A percentile compares a stretch with the other conserved stretches of the same genome.
These are phyloP conservation scores for Candida glaebosa DNA, from an alignment of 805 yeast genomes.

Conservation along the genomic window DNA sequence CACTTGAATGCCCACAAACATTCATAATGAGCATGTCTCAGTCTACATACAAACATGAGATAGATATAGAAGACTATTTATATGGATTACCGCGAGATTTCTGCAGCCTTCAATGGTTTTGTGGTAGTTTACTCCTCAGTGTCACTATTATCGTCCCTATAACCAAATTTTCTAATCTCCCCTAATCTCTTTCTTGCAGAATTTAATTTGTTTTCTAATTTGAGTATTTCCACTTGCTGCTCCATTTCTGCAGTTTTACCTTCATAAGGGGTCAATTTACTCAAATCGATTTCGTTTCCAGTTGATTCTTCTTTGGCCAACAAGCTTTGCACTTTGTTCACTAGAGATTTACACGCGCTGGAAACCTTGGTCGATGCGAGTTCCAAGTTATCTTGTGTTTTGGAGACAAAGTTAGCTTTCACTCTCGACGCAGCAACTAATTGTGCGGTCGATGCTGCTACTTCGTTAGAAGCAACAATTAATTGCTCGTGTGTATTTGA, in stretches of 20 bases:
- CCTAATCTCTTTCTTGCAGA: conserved; percentile 79
- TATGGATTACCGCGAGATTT: no score
- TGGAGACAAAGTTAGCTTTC: conserved; percentile 72
- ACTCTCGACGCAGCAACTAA: conserved; percentile 89
- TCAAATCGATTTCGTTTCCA: conserved; percentile 54
- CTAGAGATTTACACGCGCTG: conserved; percentile 71
- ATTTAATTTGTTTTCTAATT: conserved; percentile 68
- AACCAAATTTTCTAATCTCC: conserved; percentile 77
- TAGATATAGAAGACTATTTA: no score
- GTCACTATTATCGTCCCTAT: conserved; percentile 55
- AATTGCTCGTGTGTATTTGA: conserved; percentile 74
- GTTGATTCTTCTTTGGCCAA: conserved; percentile 36
- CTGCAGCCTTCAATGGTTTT: no score
- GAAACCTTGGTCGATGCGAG: conserved; percentile 65
- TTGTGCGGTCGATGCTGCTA: conserved; percentile 89
- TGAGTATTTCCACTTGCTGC: conserved; percentile 86
- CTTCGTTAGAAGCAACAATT: conserved; percentile 88
- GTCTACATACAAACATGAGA: no score
- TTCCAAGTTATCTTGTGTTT: conserved; percentile 73
- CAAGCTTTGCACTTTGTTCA: conserved; percentile 62
- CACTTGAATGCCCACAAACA: no score
- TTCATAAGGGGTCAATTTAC: conserved; percentile 69
- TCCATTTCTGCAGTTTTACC: conserved; percentile 87
- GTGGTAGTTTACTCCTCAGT: no score
- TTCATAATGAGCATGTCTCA: no score